Base-by-base conservation (phyloP, 805 yeast species). In the Barnettozyma botsteinii region DNA sequence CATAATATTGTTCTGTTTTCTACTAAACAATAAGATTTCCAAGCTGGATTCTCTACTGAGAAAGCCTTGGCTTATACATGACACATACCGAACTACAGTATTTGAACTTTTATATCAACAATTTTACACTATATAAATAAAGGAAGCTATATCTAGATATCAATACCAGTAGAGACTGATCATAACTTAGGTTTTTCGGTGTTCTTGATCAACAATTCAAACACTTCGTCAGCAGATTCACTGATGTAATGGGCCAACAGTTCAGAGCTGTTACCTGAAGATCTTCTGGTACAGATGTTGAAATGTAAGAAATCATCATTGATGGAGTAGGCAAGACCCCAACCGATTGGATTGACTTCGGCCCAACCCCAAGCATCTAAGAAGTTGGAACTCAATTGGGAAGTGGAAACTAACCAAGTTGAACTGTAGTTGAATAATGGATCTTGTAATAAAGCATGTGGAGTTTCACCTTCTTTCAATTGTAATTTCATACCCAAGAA, bases 321-420 rank as follows among this genome's bases (percentile, higher is more conserved):
- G 56, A 91, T 72, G 86, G 88, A 86, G 69, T 91, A 91, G 8
- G 96, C 97, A 47, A 86, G 72, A 7, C 98, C 98, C 55, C 85
- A 80, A 8, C 98, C 98, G 46, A 82, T 85, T 57, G 89, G 95
- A 52, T 84, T 79, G 36, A 93, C 98, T 61, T 94, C 95, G 15
- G 96, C 77, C 86, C 88, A 91, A 25, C 98, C 98, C 72, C 89
- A 91, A 33, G 94, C 89, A 60, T 87, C 87, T 65, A 87, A 85
- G 62, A 70, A 70, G 53, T 81, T 85, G 5, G 94, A 83, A 8
- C 93, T 83, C 49, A 91, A 71, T 64, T 91, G 98, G 2, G 96
- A 87, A 3, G 96, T 79, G 15, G 95, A 84, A 38, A 91, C 61
- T 61, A 73, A 80, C 98, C 98, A 91, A 33, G 85, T 76, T 24